Conservation (phyloP, 2,329 filamentous ascomycete species). For the Lizonia empirigonia region DNA sequence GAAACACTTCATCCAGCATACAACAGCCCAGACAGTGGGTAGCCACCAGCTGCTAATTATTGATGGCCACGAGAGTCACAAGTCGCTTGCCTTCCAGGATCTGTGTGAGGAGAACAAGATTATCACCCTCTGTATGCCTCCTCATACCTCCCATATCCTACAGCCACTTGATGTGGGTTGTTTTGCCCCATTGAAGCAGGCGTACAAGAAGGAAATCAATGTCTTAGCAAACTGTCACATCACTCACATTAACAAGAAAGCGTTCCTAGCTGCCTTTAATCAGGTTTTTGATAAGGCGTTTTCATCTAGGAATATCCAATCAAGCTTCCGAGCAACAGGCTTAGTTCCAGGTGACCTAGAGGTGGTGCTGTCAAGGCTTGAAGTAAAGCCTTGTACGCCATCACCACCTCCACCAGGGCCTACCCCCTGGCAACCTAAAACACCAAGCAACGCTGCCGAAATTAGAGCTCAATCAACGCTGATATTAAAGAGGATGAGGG, state of each 20-base stretch:
- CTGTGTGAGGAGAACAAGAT: no score
- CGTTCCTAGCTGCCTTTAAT: not conserved
- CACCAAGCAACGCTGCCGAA: conserved; percentile 3
- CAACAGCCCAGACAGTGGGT: no score
- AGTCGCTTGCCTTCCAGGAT: conserved; percentile 26
- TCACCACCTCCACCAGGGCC: conserved; percentile 6
- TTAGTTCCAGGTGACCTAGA: conserved; percentile 42
- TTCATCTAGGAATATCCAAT: conserved; percentile 27
- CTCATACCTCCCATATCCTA: no score
- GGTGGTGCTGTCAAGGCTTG: conserved; percentile 42
- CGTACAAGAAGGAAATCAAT: no score
- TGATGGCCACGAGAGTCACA: conserved; percentile 9
- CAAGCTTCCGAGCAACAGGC: conserved; percentile 40
- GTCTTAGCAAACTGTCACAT: no score
- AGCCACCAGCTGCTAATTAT: conserved; percentile 8
- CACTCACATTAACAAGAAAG: no score
- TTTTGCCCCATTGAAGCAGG: no score
- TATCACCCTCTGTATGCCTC: no score
- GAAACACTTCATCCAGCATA: conserved; percentile 44
- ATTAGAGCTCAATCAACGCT: conserved; percentile 9
- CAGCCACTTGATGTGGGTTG: no score
- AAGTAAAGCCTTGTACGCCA: conserved; percentile 23
- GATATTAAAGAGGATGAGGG: no score
- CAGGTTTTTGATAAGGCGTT: conserved; percentile 6
- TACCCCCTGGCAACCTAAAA: conserved; percentile 14